Evolutionary conservation across 306 rosid genomes (phyloP).

Genomic region (Biancaea sappan): DNA sequence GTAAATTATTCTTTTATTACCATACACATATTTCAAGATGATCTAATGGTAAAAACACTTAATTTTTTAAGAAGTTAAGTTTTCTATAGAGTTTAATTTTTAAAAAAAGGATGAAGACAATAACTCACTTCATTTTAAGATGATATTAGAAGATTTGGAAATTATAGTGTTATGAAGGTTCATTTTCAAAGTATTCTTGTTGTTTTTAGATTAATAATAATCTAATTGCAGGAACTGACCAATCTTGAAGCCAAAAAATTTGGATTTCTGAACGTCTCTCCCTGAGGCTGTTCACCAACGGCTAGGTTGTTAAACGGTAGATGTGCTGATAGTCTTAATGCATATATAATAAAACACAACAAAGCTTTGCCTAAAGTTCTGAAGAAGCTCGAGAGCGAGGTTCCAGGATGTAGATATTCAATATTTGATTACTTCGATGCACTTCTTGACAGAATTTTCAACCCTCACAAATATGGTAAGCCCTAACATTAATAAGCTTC

Average conservation of each 20-base stretch:
- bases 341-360: constrained; percentile 29
- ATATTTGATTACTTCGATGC: constrained; percentile 24
- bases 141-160: too few species aligned
- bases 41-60: too few species aligned
- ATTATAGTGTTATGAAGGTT: too few species aligned
- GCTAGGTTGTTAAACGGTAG: background rate
- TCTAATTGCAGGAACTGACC: constrained; percentile 18
- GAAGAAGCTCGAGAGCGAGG: constrained; percentile 1
- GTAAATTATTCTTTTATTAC: too few species aligned
- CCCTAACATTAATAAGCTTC: background rate
- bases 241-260: constrained; percentile 30
- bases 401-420: constrained; percentile 29
- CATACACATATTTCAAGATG: too few species aligned
- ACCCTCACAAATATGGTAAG: constrained; percentile 30
- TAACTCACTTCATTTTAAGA: too few species aligned
- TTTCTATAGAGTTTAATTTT: too few species aligned
- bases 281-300: constrained; percentile 12
- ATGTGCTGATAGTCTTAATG: background rate
- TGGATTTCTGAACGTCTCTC: constrained; percentile 25
- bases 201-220: too few species aligned
- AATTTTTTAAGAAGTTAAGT: too few species aligned
- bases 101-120: too few species aligned
- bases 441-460: constrained; percentile 4
- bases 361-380: constrained; percentile 19
- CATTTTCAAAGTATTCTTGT: background rate